Evolutionary conservation across 306 rosid species (phyloP).

Genomic region (Cicer cuneatum): DNA sequence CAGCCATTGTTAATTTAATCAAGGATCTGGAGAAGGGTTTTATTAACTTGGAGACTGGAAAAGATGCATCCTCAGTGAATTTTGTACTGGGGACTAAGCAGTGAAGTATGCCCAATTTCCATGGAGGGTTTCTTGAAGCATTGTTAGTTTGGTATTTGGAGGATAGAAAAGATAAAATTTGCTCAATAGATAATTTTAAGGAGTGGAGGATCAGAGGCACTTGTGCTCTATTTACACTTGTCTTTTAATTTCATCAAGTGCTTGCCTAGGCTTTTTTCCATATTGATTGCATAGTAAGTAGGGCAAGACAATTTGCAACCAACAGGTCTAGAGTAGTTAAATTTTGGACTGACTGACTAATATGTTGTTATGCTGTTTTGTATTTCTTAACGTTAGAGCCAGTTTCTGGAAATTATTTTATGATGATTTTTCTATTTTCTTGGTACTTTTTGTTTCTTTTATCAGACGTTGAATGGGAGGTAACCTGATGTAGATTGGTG

Average conservation of each 20-base stretch:
- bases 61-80: not conserved
- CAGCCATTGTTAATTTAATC: not conserved
- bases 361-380: not conserved
- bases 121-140: slow-evolving; percentile 18
- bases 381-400: slow-evolving; percentile 4
- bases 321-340: slow-evolving; percentile 28
- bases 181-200: not conserved
- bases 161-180: not conserved
- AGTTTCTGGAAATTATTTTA: slow-evolving; percentile 8
- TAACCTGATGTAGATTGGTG: slow-evolving; percentile 26
- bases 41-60: slow-evolving; percentile 4
- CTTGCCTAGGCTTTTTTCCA: not conserved
- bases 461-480: slow-evolving; percentile 28
- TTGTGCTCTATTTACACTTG: not conserved
- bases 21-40: slow-evolving; percentile 3
- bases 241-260: not conserved
- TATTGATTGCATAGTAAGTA: slow-evolving; percentile 26
- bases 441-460: slow-evolving; percentile 18
- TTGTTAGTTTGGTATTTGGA: slow-evolving; percentile 19
- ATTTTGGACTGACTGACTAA: slow-evolving; percentile 8
- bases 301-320: slow-evolving; percentile 18
- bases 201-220: not conserved
- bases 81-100: not conserved
- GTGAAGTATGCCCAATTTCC: slow-evolving; percentile 19
- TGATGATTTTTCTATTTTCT: slow-evolving; percentile 1